Evolutionary conservation across 2,329 filamentous ascomycete species (phyloP), one percentile per base, ranked within the genome.

Genomic region (Ophiostoma ulmi): DNA sequence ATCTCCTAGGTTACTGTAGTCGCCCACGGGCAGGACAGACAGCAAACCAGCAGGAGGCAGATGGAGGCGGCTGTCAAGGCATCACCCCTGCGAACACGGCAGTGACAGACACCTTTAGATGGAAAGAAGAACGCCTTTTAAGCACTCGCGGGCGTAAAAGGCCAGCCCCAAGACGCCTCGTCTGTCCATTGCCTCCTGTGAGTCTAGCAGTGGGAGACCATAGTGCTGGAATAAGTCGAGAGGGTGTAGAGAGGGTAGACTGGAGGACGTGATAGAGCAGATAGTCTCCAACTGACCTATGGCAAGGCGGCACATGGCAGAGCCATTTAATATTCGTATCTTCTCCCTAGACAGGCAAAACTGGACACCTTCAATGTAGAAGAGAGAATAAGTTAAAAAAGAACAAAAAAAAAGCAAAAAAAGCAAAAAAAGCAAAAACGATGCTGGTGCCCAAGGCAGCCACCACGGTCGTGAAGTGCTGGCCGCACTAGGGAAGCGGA

Each of bases 361-460:
- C 14, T 26, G 55, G 55, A 31, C 55, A 26, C 58, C 58, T 35
- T n/a, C 17, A 39, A 39, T 39, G 11, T 5, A 39, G 10, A 39
- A 39, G 2, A 48, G 17, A 20, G 44, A 48, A 20, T 2, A 48
- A n/a, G 17, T 3, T 20, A n/a, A 6, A 31, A 31, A 31, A 31
- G 31, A 44, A 44, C 5, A 14, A 44, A 44, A 44, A 10, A 44
- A 11, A 44, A 44, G 11, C 10, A 44, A 41, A 44, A 44, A 44
- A 11, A 41, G 5, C 39, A 41, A 10, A 14, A 44, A n/a, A 13
- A 61, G 55, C 22, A 61, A 14, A 61, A 61, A 36, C 5, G 58
- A 7, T 26, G n/a, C 22, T 26, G 58, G 58, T 35, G 58, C 58
- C 58, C 58, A 63, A 63, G 31, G 58, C 58, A 63, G 58, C 58